phyloP scores from a whole-genome alignment of 2,329 filamentous ascomycete genomes.

The Colletotrichum liriopes region DNA sequence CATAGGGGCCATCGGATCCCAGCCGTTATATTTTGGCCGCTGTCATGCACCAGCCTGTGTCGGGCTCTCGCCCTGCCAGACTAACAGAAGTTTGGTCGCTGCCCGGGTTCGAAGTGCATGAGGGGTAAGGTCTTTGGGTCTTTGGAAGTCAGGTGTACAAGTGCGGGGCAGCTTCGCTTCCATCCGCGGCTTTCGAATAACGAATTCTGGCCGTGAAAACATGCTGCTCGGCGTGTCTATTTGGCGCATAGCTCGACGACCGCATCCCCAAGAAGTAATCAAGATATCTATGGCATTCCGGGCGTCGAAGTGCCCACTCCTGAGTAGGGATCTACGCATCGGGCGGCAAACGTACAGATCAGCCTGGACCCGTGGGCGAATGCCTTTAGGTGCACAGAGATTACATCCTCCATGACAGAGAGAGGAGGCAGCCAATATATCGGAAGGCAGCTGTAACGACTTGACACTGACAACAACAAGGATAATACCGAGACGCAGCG shows the following conservation, averaged over 20 bases:
- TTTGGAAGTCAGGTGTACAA: conserved; percentile 28
- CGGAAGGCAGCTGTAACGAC: conserved; percentile 5
- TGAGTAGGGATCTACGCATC: not conserved
- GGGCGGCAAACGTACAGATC: not conserved
- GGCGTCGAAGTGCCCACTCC: not conserved
- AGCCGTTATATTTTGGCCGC: conserved; percentile 19
- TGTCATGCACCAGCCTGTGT: conserved; percentile 17
- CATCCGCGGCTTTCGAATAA: conserved; percentile 18
- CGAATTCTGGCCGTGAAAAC: not conserved
- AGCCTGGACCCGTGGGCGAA: not conserved
- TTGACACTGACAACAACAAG: conserved; percentile 11
- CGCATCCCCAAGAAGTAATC: not conserved
- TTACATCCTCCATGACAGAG: not conserved
- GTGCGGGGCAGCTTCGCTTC: conserved; percentile 31
- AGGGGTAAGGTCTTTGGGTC: conserved; percentile 4
- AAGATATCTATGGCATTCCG: not conserved
- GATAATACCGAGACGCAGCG: not conserved
- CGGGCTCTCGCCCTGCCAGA: conserved; percentile 11
- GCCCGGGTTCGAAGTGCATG: conserved; percentile 23
- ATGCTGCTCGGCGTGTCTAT: not conserved
- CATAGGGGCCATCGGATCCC: not conserved
- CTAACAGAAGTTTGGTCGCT: conserved; percentile 16
- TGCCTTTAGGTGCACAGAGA: not conserved
- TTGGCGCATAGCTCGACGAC: not conserved
- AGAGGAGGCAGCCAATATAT: conserved; percentile 14